These are phyloP conservation scores for Lignosus rhinocerotis DNA, from an alignment of 1,284 basidiomycete genomes.

Conservation along the genomic window DNA sequence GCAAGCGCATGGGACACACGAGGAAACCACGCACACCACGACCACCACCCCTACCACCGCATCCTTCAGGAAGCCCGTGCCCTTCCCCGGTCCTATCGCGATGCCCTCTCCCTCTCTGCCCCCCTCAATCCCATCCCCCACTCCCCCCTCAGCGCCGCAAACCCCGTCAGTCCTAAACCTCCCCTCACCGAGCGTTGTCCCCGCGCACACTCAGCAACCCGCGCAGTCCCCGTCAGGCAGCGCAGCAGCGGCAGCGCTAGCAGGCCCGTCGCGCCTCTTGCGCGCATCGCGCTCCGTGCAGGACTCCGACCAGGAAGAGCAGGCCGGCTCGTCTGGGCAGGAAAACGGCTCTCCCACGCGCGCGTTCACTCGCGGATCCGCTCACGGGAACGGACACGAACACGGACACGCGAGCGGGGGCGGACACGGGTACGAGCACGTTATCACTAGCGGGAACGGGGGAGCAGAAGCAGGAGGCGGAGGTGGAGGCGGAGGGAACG, in stretches of 20 bases:
- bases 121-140: not conserved
- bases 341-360: not conserved
- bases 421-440: not conserved
- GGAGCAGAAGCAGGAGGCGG: not conserved
- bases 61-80: conserved; percentile 13
- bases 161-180: conserved; percentile 7
- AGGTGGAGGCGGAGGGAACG: no score
- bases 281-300: not conserved
- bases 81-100: conserved; percentile 8
- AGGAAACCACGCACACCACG: conserved; percentile 1
- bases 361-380: not conserved
- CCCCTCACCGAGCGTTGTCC: not conserved
- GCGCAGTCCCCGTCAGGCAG: not conserved
- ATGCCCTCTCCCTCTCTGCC: conserved; percentile 7
- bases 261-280: conserved; percentile 19
- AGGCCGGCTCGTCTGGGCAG: conserved; percentile 3
- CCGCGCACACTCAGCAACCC: no score
- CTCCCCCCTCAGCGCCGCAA: conserved; percentile 4
- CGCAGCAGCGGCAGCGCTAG: no score
- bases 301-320: conserved; percentile 12
- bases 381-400: not conserved
- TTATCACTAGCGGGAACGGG: not conserved
- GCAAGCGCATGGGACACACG: conserved; percentile 5
- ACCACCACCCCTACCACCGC: not conserved
- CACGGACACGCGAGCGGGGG: not conserved